Base-by-base conservation (phyloP, 2,329 filamentous ascomycete genomes). In the Didymella arachidicola region DNA sequence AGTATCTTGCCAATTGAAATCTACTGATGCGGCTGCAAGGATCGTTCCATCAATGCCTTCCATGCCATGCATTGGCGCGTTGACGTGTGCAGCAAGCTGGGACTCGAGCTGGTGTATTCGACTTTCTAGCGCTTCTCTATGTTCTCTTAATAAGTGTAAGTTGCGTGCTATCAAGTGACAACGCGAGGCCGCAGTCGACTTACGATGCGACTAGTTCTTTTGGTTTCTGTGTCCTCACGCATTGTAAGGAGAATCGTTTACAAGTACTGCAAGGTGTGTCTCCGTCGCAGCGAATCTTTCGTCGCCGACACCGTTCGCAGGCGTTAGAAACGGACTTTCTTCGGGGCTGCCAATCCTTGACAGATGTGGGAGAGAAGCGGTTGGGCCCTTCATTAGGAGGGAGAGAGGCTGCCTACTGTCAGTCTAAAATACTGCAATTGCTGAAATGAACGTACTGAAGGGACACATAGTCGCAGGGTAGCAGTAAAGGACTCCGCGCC, bases 101-200 rank as follows among this genome's bases (percentile, higher is more conserved):
- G 74, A 71, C 48, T 77, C 74, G 10, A 77, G 64, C 36, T 76
- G 73, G 46, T 76, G 73, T 67, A 77, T 77, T 65, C 74, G 72
- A 59, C 67, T 69, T 55, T 76, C 74, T 32, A 77, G 60, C 22
- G 72, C 73, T 45, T 71, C 69, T 62, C 73, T 70, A 42, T 76
- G 73, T 68, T 76, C 74, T 41, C 74, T 76, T 65, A 39, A 30
- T 25, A 45, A 18, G 25, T 30, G 56, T 60, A 11, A 68, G 64
- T 68, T 49, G 55, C 54, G 46, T 26, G 38, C 19, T 36, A 44
- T 68, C 70, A 72, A 62, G 66, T 72, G 68, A 68, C 49, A 27
- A 8, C 59, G 65, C 62, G 61, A 51, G 14, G 42, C 39, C 55
- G 57, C 60, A 52, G 41, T 39, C 8, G 19, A 75, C 74, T 70